Conservation (phyloP, 2,329 filamentous ascomycete genomes). For the Hymenoscyphus infarciens region DNA sequence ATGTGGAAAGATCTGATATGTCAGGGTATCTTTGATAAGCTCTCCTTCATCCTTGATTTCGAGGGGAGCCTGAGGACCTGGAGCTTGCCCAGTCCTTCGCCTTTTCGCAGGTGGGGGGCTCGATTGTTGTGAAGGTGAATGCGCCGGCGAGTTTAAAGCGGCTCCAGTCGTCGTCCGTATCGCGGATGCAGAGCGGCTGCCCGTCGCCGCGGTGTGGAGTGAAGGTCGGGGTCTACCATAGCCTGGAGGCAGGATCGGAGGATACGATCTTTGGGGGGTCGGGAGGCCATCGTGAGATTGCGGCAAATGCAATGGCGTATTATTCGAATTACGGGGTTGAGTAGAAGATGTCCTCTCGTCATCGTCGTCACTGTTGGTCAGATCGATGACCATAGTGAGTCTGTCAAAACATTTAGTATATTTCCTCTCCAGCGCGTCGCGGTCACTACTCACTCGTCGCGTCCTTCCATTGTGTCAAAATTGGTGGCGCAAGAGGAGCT, state of each 20-base stretch:
- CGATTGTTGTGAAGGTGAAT: not conserved
- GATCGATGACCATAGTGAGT: slow-evolving; percentile 4
- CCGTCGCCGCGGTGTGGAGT: not conserved
- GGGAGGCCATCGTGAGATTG: not conserved
- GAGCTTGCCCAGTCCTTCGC: not conserved
- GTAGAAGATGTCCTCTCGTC: not conserved
- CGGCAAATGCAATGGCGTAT: not conserved
- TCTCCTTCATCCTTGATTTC: not conserved
- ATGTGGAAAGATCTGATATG: slow-evolving; percentile 19
- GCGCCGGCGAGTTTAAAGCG: not conserved
- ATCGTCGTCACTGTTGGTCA: slow-evolving; percentile 8
- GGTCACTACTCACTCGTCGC: not conserved
- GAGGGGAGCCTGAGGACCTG: not conserved
- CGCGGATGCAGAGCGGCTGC: not conserved
- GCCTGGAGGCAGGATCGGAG: not conserved
- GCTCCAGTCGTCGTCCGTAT: not conserved
- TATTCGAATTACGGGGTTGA: not conserved
- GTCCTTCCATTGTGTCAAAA: not conserved
- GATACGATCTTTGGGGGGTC: not conserved
- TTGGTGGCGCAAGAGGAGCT: not conserved
- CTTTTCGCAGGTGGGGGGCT: not conserved
- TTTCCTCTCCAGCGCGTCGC: not conserved
- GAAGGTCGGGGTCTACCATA: not conserved
- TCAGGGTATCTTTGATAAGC: slow-evolving; percentile 4
- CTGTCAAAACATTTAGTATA: slow-evolving; percentile 1